Conservation (phyloP, 2,329 filamentous ascomycete genomes). For the Aspergillus chevalieri region DNA sequence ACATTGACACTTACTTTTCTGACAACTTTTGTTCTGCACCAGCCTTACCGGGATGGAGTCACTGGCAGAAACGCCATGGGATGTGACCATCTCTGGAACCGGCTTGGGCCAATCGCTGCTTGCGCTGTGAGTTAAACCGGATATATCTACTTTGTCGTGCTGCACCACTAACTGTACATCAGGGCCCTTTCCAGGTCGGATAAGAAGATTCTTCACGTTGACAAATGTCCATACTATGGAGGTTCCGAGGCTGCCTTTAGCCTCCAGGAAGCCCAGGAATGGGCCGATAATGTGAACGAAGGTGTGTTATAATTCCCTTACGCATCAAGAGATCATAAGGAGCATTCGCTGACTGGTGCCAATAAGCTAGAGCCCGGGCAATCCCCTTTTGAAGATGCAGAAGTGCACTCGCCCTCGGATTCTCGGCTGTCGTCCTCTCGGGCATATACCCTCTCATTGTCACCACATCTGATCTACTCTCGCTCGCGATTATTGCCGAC, state of each 20-base stretch:
- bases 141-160: not conserved
- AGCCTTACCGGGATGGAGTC: constrained; percentile 56
- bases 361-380: constrained; percentile 26
- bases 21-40: constrained; percentile 12
- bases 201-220: constrained; percentile 86
- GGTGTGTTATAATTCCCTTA: constrained; percentile 20
- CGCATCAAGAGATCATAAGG: not conserved
- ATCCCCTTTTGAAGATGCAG: constrained; percentile 36
- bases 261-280: constrained; percentile 71
- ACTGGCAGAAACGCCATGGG: constrained; percentile 67
- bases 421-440: constrained; percentile 49
- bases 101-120: constrained; percentile 73
- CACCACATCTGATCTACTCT: constrained; percentile 80
- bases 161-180: constrained; percentile 43
- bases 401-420: constrained; percentile 20
- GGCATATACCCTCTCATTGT: constrained; percentile 74
- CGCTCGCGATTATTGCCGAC: constrained; percentile 69
- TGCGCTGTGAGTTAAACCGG: constrained; percentile 55
- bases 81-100: constrained; percentile 73
- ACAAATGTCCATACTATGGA: constrained; percentile 83
- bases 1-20: constrained; percentile 7
- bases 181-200: constrained; percentile 88
- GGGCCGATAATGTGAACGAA: constrained; percentile 51
- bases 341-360: constrained; percentile 18
- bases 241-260: constrained; percentile 78